These are phyloP conservation scores for Scheffersomyces parashehatae DNA, from an alignment of 1,139 yeast species.

Conservation along the genomic window DNA sequence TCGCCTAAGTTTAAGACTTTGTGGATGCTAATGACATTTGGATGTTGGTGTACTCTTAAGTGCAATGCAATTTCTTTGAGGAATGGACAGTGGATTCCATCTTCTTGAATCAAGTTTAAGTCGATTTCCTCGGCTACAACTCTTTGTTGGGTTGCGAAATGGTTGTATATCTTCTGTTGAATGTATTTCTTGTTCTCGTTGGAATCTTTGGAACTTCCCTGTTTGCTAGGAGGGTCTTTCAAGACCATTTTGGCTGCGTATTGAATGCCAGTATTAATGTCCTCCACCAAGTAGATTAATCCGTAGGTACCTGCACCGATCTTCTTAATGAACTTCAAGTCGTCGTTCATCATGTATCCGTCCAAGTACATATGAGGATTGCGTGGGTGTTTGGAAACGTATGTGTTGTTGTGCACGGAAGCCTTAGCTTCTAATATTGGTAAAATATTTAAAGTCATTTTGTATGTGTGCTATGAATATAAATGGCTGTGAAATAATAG, in stretches of 20 bases:
- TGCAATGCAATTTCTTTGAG: conserved; percentile 74
- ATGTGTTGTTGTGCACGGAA: neutral
- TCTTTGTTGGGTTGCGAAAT: conserved; percentile 24
- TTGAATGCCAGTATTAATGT: conserved; percentile 46
- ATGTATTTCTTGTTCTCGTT: conserved; percentile 33
- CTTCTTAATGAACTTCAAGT: conserved; percentile 49
- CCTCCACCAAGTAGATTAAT: conserved; percentile 70
- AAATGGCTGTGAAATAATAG: too few relatives aligned
- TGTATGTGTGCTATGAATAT: neutral
- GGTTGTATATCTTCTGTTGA: conserved; percentile 29
- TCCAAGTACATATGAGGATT: conserved; percentile 17
- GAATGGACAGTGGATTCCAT: conserved; percentile 47
- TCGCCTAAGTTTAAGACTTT: conserved; percentile 62
- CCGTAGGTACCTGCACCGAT: conserved; percentile 95
- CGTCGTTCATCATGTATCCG: conserved; percentile 37
- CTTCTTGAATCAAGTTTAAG: conserved; percentile 42
- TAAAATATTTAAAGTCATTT: conserved; percentile 7
- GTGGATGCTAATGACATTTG: conserved; percentile 73
- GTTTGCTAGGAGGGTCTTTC: conserved; percentile 36
- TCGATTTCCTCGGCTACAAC: conserved; percentile 31
- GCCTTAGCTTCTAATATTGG: conserved; percentile 3
- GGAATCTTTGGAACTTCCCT: conserved; percentile 21
- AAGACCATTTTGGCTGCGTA: conserved; percentile 78
- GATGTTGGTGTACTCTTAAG: conserved; percentile 72
- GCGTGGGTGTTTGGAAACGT: conserved; percentile 1